Percentiles rank a stretch among this genome's conserved stretches.
phyloP scores from a whole-genome alignment of 495 filamentous ascomycete species.

The Rhypophila decipiens region DNA sequence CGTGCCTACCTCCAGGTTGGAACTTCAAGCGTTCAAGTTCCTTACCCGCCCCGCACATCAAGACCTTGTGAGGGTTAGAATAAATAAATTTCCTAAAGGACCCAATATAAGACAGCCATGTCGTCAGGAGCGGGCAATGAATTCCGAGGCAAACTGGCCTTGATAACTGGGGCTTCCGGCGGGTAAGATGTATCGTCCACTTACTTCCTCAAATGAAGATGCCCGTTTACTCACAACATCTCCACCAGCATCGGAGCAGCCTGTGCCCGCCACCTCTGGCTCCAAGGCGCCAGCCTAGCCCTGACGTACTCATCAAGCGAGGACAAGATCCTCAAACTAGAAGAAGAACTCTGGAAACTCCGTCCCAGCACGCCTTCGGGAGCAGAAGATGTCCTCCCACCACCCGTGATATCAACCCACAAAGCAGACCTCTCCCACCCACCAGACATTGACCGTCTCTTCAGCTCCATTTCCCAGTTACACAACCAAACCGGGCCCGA shows the following conservation, averaged over 20 bases:
- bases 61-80: too few relatives aligned
- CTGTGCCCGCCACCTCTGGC: conserved; percentile 49
- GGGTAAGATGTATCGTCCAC: conserved; percentile 53
- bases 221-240: background rate
- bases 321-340: conserved; percentile 39
- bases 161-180: conserved; percentile 61
- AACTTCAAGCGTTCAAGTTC: too few relatives aligned
- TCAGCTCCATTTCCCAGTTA: conserved; percentile 41
- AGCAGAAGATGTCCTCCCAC: background rate
- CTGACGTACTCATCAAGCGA: conserved; percentile 54
- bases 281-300: conserved; percentile 49
- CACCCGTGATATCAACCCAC: conserved; percentile 41
- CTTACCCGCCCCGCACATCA: too few relatives aligned
- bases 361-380: background rate
- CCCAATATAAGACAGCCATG: too few relatives aligned
- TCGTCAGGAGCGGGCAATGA: conserved; percentile 44
- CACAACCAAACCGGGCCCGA: conserved; percentile 51
- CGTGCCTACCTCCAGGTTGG: too few relatives aligned
- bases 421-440: conserved; percentile 49
- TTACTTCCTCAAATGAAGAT: background rate
- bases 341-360: conserved; percentile 23
- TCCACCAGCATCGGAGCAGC: conserved; percentile 52
- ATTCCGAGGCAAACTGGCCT: conserved; percentile 51
- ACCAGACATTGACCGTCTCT: conserved; percentile 46
- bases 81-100: too few relatives aligned